phyloP scores from a whole-genome alignment of 202 grass and related monocot species.

The Saccharum hybrid region DNA sequence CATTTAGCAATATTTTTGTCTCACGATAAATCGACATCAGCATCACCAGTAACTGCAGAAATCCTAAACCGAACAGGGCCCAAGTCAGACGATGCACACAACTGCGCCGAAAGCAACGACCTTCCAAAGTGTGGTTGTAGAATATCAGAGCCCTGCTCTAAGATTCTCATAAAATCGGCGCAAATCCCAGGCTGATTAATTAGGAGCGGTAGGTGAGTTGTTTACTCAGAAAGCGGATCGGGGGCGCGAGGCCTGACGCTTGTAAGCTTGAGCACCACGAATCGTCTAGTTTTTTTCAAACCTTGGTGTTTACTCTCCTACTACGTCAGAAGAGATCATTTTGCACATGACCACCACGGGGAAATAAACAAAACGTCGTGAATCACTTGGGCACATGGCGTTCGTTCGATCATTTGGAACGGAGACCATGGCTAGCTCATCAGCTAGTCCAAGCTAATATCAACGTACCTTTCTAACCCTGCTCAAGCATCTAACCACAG shows the following conservation, averaged over 20 bases:
- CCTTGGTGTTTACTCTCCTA: not conserved
- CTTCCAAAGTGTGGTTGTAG: too few relatives aligned
- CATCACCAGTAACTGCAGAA: too few relatives aligned
- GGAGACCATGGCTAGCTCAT: too few relatives aligned
- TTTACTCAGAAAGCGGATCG: not conserved
- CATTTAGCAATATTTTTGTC: too few relatives aligned
- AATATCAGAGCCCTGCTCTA: too few relatives aligned
- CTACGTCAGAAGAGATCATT: too few relatives aligned
- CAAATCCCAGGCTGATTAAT: not conserved
- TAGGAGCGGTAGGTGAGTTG: constrained; percentile 22
- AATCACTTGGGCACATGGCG: not conserved
- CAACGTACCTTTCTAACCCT: constrained; percentile 26
- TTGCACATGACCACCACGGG: not conserved
- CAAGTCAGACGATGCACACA: too few relatives aligned
- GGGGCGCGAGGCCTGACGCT: not conserved
- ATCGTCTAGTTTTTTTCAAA: constrained; percentile 13
- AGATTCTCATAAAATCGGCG: not conserved
- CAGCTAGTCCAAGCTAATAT: not conserved
- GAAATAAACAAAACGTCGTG: not conserved
- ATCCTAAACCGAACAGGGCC: too few relatives aligned
- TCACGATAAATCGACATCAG: too few relatives aligned
- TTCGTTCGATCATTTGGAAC: not conserved
- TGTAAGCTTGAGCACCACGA: not conserved
- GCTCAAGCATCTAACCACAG: not conserved
- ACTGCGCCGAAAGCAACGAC: too few relatives aligned